A percentile compares a stretch with the other conserved stretches of the same genome.
phyloP scores from a whole-genome alignment of 1,284 basidiomycete species.

The Cryptococcus amylolentus region DNA sequence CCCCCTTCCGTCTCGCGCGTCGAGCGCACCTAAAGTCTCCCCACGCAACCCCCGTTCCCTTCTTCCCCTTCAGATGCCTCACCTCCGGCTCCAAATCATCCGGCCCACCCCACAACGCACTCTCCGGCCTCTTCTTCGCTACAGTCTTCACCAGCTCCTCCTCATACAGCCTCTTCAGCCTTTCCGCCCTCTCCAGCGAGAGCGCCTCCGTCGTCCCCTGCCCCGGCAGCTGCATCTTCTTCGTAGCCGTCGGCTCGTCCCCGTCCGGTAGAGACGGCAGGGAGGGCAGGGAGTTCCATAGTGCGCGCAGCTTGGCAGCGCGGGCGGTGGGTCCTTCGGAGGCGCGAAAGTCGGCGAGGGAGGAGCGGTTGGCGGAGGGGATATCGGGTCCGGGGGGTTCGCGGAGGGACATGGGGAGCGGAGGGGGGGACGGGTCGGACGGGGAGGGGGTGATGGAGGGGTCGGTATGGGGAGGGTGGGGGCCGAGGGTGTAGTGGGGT shows the following conservation, averaged over 20 bases:
- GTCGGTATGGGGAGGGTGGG: conserved; percentile 10
- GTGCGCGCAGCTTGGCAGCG: conserved; percentile 39
- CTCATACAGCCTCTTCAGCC: conserved; percentile 68
- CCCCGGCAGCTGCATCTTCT: conserved; percentile 44
- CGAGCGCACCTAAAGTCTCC: conserved; percentile 61
- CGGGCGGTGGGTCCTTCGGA: conserved; percentile 42
- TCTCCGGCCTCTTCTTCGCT: conserved; percentile 40
- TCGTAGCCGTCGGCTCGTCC: conserved; percentile 30
- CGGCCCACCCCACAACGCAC: conserved; percentile 53
- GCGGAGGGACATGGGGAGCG: conserved; percentile 20
- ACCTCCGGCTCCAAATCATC: conserved; percentile 48
- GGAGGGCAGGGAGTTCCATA: conserved; percentile 47
- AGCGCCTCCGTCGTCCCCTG: conserved; percentile 51
- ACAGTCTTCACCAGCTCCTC: conserved; percentile 68
- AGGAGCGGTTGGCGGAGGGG: conserved; percentile 19
- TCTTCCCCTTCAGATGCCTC: conserved; percentile 30
- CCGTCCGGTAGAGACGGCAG: conserved; percentile 29
- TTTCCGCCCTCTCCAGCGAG: conserved; percentile 65
- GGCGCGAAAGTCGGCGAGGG: conserved; percentile 44
- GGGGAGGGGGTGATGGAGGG: conserved; percentile 2
- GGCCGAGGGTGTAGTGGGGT: conserved; percentile 11
- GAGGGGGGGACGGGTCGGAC: conserved; percentile 10
- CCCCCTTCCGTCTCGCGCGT: not conserved
- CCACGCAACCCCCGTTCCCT: conserved; percentile 61
- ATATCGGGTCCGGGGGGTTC: conserved; percentile 35